Base-by-base conservation (phyloP, 208 protist species). In the Phytomonas sp. region DNA sequence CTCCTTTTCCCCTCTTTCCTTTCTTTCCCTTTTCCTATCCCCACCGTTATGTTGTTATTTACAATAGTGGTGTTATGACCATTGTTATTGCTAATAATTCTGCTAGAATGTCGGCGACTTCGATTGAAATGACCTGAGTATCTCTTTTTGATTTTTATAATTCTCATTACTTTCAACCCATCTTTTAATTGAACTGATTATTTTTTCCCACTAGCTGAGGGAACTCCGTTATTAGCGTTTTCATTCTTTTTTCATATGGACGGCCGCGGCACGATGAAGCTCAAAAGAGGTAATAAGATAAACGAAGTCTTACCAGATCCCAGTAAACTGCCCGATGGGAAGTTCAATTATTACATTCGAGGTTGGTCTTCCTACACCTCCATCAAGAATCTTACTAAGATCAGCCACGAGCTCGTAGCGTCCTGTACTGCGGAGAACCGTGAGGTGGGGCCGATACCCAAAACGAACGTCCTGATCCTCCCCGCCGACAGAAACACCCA, bases 231-330 rank as follows among this genome's bases (percentile, higher is more conserved):
- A 46, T 17, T 13, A 6, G n/a, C n/a, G 6, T 1, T 15, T 31
- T 67, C 37, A 53, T 36, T n/a, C 71, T n/a, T 46, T 8, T 46
- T 8, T 60, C 26, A 61, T 67, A 15, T 0, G 6, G 13, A n/a
- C 62, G 23, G 0, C 59, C 37, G 76, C 70, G 36, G 40, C 37
- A 74, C 80, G 34, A 91, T 85, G 71, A 82, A 77, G 11, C 2
- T 8, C 11, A 46, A 46, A 46, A 46, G 40, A 17, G 15, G 40
- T 33, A 85, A 74, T 56, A 78, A 77, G 67, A 78, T 71, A 31
- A 87, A 92, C 71, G 91, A 94, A 72, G 78, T 79, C 60, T 76
- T 96, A n/a, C 79, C 82, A 3, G 81, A 89, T 56, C 82, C 86
- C 2, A 62, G 46, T 9, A 81, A 81, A n/a, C 31, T 96, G 43